A percentile compares a stretch with the other conserved stretches of the same genome.
Evolutionary conservation across 306 rosid genomes (phyloP).

Genomic region (Fragaria iinumae): DNA sequence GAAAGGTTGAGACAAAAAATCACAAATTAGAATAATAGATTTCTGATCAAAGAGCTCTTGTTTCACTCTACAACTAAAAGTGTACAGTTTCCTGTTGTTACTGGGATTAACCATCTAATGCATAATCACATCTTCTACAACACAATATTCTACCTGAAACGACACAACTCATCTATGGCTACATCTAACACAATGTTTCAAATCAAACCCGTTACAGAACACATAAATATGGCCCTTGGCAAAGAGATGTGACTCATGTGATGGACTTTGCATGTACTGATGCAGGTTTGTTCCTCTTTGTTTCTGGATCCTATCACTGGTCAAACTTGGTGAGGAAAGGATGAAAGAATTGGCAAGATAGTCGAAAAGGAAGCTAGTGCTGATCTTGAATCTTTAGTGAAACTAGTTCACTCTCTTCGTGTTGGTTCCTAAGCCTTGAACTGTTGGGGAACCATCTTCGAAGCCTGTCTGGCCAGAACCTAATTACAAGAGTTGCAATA

Average conservation of each 20-base stretch:
- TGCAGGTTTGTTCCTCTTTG: constrained; percentile 9
- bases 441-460: constrained; percentile 69
- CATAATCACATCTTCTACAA: neutral
- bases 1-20: neutral
- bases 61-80: neutral
- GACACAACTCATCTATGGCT: neutral
- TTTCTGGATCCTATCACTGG: constrained; percentile 21
- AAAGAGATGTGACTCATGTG: constrained; percentile 1
- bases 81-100: neutral
- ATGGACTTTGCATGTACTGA: constrained; percentile 11
- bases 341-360: neutral
- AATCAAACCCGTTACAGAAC: neutral
- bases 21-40: neutral
- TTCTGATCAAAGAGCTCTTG: neutral
- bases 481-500: constrained; percentile 27
- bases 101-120: constrained; percentile 5
- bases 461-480: constrained; percentile 85
- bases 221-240: constrained; percentile 10
- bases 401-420: constrained; percentile 74
- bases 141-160: constrained; percentile 2
- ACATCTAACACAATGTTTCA: constrained; percentile 10
- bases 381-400: constrained; percentile 55
- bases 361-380: constrained; percentile 29
- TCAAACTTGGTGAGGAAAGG: constrained; percentile 16
- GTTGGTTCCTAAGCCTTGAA: constrained; percentile 60